Percentiles rank a stretch among this genome's conserved stretches.
Evolutionary conservation across 805 yeast species (phyloP).

Genomic region (Yamadazyma paraphyllophila): DNA sequence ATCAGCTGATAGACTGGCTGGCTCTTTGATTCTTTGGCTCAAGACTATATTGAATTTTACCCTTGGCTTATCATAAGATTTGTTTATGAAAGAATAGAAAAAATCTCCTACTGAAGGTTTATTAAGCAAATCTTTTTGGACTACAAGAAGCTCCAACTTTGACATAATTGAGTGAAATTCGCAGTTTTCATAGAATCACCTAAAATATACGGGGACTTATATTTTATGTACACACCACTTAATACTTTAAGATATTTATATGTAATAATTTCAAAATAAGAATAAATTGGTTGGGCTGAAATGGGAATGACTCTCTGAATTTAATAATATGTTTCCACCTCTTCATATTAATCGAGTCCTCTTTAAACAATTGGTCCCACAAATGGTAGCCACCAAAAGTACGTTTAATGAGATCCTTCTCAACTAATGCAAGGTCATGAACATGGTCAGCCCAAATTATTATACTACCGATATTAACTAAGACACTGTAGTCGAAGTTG

Average conservation of each 20-base stretch:
- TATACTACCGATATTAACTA: constrained; percentile 38
- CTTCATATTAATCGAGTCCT: constrained; percentile 34
- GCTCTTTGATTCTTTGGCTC: constrained; percentile 39
- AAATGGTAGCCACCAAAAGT: constrained; percentile 38
- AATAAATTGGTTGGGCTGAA: constrained; percentile 40
- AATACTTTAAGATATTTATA: constrained; percentile 1
- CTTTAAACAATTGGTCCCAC: constrained; percentile 38
- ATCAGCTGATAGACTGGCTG: constrained; percentile 20
- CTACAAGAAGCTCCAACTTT: constrained; percentile 2
- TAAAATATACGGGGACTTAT: no score
- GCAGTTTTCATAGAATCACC: not conserved
- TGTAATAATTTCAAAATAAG: constrained; percentile 35
- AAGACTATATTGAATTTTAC: constrained; percentile 41
- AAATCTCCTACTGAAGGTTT: not conserved
- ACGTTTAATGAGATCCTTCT: constrained; percentile 2
- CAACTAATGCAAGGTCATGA: constrained; percentile 6
- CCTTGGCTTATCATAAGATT: constrained; percentile 49
- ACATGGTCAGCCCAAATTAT: constrained; percentile 27
- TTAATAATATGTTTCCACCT: constrained; percentile 43
- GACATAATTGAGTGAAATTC: not conserved
- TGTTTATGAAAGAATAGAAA: constrained; percentile 36
- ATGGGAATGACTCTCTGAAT: constrained; percentile 34
- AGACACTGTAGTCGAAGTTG: constrained; percentile 36
- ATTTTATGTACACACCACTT: no score
- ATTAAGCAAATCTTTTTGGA: not conserved